These are phyloP conservation scores for Plenodomus tracheiphilus DNA, from an alignment of 2,329 filamentous ascomycete species.

Conservation along the genomic window DNA sequence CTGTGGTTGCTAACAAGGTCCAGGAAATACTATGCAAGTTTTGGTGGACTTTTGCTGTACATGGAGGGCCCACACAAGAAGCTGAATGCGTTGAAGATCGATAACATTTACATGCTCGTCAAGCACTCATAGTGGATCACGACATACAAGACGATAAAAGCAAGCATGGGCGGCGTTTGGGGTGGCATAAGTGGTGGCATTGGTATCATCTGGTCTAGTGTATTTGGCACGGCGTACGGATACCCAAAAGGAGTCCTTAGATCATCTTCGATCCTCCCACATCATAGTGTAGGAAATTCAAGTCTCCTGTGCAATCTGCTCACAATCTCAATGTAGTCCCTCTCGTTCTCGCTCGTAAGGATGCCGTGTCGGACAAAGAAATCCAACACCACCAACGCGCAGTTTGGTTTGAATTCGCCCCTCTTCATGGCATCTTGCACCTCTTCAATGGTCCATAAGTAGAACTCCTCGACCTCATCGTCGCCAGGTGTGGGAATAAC, in stretches of 20 bases:
- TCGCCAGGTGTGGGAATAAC: conserved; percentile 77
- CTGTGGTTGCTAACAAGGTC: conserved; percentile 29
- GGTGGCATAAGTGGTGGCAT: conserved; percentile 23
- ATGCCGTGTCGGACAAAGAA: conserved; percentile 88
- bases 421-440: conserved; percentile 68
- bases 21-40: conserved; percentile 93
- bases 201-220: conserved; percentile 35
- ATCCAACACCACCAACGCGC: conserved; percentile 79
- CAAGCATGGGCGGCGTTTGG: conserved; percentile 40
- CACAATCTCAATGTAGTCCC: conserved; percentile 74
- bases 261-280: conserved; percentile 8
- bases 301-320: conserved; percentile 75
- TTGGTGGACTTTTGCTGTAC: conserved; percentile 87
- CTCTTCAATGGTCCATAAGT: conserved; percentile 75
- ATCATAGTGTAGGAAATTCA: conserved; percentile 66
- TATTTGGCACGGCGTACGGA: conserved; percentile 34
- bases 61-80: conserved; percentile 96
- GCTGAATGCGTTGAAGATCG: conserved; percentile 85
- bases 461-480: conserved; percentile 85
- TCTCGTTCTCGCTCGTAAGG: conserved; percentile 77
- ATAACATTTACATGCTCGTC: conserved; percentile 88
- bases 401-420: conserved; percentile 92
- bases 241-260: conserved; percentile 32
- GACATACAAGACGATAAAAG: conserved; percentile 8
- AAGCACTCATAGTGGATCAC: conserved; percentile 71